phyloP scores from a whole-genome alignment of 2,329 filamentous ascomycete species.

The Pseudopyricularia cyperi region DNA sequence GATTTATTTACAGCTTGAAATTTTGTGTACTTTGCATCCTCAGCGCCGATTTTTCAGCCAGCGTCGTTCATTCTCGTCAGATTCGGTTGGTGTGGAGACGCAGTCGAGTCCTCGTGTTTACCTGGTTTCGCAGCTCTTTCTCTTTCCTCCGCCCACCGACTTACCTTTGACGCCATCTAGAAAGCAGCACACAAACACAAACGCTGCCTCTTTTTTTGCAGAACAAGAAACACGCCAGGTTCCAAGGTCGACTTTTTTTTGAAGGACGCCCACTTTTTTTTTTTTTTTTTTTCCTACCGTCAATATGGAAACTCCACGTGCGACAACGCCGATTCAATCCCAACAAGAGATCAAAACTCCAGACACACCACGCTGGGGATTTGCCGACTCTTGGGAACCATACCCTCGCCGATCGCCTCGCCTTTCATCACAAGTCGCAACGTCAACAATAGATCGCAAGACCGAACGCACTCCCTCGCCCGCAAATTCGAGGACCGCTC shows the following conservation, averaged over 20 bases:
- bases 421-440: slow-evolving; percentile 40
- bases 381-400: slow-evolving; percentile 56
- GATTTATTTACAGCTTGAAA: not conserved
- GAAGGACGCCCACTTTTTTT: not conserved
- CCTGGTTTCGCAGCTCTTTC: not conserved
- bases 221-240: not conserved
- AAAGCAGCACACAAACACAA: not conserved
- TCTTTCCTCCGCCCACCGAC: not conserved
- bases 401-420: slow-evolving; percentile 59
- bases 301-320: slow-evolving; percentile 3
- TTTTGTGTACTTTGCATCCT: not conserved
- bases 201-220: not conserved
- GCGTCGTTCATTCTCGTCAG: not conserved
- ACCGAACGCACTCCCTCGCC: slow-evolving; percentile 41
- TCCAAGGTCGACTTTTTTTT: no score
- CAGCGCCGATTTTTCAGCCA: not conserved
- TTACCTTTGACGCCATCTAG: not conserved
- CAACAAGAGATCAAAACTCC: slow-evolving; percentile 42
- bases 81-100: not conserved
- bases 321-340: slow-evolving; percentile 26
- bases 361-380: slow-evolving; percentile 54
- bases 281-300: not conserved
- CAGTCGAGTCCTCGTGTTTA: not conserved
- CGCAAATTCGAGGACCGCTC: slow-evolving; percentile 7
- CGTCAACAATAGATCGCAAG: slow-evolving; percentile 9